Evolutionary conservation across 2,329 filamentous ascomycete genomes (phyloP), one percentile per base, ranked within the genome.

Genomic region (Bimuria novae-zelandiae): DNA sequence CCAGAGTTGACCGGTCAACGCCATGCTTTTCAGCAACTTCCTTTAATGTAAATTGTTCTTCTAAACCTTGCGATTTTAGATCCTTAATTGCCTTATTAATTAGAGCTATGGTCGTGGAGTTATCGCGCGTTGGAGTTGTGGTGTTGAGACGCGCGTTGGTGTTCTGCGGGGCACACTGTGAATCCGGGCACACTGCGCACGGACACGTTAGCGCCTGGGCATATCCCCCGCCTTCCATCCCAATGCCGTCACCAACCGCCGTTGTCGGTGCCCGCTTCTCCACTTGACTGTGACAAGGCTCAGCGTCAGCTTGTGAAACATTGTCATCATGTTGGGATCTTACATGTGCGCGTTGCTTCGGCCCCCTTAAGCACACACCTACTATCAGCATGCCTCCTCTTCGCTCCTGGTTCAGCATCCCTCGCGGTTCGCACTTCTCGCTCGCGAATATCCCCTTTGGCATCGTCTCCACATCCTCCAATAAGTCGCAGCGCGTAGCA

Each of bases 401-500:
- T 23, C 60, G 61, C 25, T 86, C 83, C 49, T 87, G 84, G 84
- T 77, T 88, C 50, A 73, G 73, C 44, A 84, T 88, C 54, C 82
- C 84, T 41, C 76, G 78, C 47, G 76, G 79, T 51, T 87, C 83
- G 51, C 84, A 86, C 65, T 92, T 92, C 75, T 90, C 89, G 7
- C 77, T 93, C 46, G 84, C 87, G 65, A 94, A 94, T 69, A 87
- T 94, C 49, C 90, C 90, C 1, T 93, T 93, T 67, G 90, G 90
- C 65, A 86, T 94, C 76, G 89, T 94, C 68, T 88, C 85, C 23
- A 88, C 87, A 0, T 59, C 79, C 2, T 72, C 78, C 5, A 79
- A 83, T 52, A 64, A 79, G 11, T 79, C 79, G 22, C 87, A 80
- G 1, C 85, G 86, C 23, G 81, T 85, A 8, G 89, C 88, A 12